phyloP scores from a whole-genome alignment of 2,329 filamentous ascomycete species.

The Fusarium sp. region DNA sequence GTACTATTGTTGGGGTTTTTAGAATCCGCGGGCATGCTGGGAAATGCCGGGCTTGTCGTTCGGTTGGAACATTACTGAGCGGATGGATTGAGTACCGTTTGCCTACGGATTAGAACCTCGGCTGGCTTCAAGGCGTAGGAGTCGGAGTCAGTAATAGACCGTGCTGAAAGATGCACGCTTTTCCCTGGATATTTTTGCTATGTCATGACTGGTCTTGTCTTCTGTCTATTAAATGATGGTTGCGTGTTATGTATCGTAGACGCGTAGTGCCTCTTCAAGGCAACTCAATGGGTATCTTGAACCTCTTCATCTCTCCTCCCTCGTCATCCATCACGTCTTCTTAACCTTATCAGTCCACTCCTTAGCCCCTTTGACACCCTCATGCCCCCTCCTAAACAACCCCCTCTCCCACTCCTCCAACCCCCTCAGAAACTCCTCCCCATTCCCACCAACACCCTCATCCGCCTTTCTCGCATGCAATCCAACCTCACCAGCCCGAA shows the following conservation, averaged over 20 bases:
- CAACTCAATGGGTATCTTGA: slow-evolving; percentile 40
- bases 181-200: slow-evolving; percentile 23
- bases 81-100: slow-evolving; percentile 43
- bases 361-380: slow-evolving; percentile 75
- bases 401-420: slow-evolving; percentile 90
- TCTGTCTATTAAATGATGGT: not conserved
- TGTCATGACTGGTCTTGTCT: not conserved
- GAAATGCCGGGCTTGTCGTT: slow-evolving; percentile 38
- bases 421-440: slow-evolving; percentile 85
- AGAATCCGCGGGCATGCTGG: slow-evolving; percentile 33
- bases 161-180: slow-evolving; percentile 46
- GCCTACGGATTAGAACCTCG: slow-evolving; percentile 40
- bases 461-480: slow-evolving; percentile 90
- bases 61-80: slow-evolving; percentile 46
- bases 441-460: slow-evolving; percentile 65
- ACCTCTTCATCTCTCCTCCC: slow-evolving; percentile 1
- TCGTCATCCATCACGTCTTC: slow-evolving; percentile 44
- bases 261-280: slow-evolving; percentile 23
- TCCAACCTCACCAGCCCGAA: slow-evolving; percentile 82
- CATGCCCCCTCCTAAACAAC: slow-evolving; percentile 78
- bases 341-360: slow-evolving; percentile 74
- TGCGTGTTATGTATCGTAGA: slow-evolving; percentile 11
- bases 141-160: slow-evolving; percentile 43
- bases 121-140: slow-evolving; percentile 45
- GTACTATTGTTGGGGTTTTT: slow-evolving; percentile 33